Conservation (phyloP, 2,329 filamentous ascomycete genomes). For the Colletotrichum sp. region DNA sequence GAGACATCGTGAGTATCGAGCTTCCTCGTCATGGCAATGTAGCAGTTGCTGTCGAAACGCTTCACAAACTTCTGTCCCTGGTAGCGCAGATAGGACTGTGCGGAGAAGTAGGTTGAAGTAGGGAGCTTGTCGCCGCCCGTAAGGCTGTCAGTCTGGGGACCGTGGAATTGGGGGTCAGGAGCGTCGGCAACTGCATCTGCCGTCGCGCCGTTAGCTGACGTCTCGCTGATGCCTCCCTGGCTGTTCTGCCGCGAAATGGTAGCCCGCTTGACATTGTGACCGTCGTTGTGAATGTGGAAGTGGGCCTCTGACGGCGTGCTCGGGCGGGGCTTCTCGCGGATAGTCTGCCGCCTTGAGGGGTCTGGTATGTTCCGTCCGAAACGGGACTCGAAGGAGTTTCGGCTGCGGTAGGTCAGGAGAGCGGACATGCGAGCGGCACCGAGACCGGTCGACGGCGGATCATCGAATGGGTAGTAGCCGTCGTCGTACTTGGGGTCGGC, state of each 20-base stretch:
- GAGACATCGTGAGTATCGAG: conserved; percentile 97
- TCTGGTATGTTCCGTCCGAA: conserved; percentile 95
- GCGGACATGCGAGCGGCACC: conserved; percentile 97
- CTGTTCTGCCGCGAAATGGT: conserved; percentile 54
- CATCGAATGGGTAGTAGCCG: conserved; percentile 88
- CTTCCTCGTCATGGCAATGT: conserved; percentile 98
- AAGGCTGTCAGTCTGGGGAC: conserved; percentile 55
- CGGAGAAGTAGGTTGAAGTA: conserved; percentile 91
- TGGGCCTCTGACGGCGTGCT: conserved; percentile 72
- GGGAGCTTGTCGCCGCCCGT: conserved; percentile 56
- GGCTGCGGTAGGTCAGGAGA: conserved; percentile 91
- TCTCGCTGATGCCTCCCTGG: conserved; percentile 12
- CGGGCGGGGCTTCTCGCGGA: conserved; percentile 69
- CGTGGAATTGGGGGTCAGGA: conserved; percentile 73
- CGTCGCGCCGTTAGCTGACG: conserved; percentile 22
- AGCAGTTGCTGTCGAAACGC: conserved; percentile 97
- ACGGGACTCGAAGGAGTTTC: conserved; percentile 94
- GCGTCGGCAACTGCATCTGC: conserved; percentile 31
- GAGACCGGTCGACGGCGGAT: conserved; percentile 85
- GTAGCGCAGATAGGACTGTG: conserved; percentile 96
- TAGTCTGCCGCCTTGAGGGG: conserved; percentile 80
- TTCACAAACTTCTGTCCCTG: conserved; percentile 97
- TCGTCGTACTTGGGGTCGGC: conserved; percentile 98
- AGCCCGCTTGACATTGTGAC: conserved; percentile 67
- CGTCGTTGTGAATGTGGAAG: conserved; percentile 84